A percentile compares a stretch with the other conserved stretches of the same genome.
Conservation (phyloP, 164 flowering plant species). For the Berberis thunbergii region DNA sequence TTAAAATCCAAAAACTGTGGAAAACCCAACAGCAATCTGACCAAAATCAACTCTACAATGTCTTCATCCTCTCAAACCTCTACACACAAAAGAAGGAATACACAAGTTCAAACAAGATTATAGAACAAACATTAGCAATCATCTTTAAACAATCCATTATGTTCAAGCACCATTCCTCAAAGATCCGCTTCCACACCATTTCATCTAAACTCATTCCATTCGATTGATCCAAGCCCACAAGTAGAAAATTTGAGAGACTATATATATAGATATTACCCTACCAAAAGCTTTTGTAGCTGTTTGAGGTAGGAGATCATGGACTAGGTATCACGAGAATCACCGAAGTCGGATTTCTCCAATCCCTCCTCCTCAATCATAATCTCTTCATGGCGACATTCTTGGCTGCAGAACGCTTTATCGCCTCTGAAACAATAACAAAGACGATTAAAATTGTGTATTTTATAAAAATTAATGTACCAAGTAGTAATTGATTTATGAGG, state of each 20-base stretch:
- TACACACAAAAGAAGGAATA: no score
- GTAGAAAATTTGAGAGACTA: constrained; percentile 7
- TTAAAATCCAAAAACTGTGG: no score
- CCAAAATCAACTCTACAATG: no score
- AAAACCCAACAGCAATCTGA: no score
- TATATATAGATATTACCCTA: constrained; percentile 5
- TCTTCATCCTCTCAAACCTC: no score
- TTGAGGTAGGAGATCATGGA: background rate
- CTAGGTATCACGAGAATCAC: constrained; percentile 16
- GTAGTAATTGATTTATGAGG: background rate
- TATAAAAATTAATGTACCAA: background rate
- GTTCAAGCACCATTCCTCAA: no score
- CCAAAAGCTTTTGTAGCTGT: background rate
- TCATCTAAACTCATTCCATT: background rate
- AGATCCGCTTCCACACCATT: no score
- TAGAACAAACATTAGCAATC: no score
- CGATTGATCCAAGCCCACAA: background rate
- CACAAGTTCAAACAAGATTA: no score
- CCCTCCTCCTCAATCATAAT: constrained; percentile 60
- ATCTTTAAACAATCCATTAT: no score
- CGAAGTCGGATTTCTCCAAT: constrained; percentile 26
- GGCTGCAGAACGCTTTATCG: constrained; percentile 89
- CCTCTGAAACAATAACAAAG: constrained; percentile 38
- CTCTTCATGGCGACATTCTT: constrained; percentile 61
- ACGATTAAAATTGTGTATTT: constrained; percentile 1